Base-by-base conservation (phyloP, 495 filamentous ascomycete genomes). In the Acidiella bohemica region DNA sequence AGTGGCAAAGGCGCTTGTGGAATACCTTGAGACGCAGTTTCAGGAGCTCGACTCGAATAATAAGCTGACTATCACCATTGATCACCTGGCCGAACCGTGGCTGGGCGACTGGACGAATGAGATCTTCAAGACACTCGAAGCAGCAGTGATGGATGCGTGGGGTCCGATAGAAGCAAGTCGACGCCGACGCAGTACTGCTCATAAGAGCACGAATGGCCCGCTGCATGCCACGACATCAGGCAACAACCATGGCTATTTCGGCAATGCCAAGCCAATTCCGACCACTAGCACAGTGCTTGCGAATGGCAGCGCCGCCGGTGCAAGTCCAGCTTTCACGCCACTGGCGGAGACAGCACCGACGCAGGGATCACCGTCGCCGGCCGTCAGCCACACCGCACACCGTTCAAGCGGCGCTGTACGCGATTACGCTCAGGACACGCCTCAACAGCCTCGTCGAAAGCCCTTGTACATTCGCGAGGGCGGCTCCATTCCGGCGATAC, bases 381-480 rank as follows among this genome's bases (percentile, higher is more conserved):
- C 34, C 2, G 2, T 22, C 14, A 19, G 12, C 11, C 34, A 37
- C 14, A 37, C 23, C 20, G 12, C n/a, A 6, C 13, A n/a, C 34
- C 23, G n/a, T 14, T 19, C 13, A 13, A 37, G 21, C 17, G 19
- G 2, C 12, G 13, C 26, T 2, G 8, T 44, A 42, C 13, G n/a
- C n/a, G 25, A 68, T 62, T 51, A 55, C 55, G 6, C 45, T 20
- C 33, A 30, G 4, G n/a, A n/a, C n/a, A n/a, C n/a, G n/a, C n/a
- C n/a, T n/a, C n/a, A n/a, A n/a, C n/a, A n/a, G n/a, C n/a, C n/a
- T n/a, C 34, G 26, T 12, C 27, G 36, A 5, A 73, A 69, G 37
- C 80, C 80, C 31, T 69, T 97, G 16, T 97, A 92, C 57, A 97
- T 97, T 53, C 75, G 90, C 9, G 90, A 97, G 62, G 90, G 90